These are phyloP conservation scores for Penicillium maclennaniae DNA, from an alignment of 495 filamentous ascomycete genomes.

Conservation along the genomic window DNA sequence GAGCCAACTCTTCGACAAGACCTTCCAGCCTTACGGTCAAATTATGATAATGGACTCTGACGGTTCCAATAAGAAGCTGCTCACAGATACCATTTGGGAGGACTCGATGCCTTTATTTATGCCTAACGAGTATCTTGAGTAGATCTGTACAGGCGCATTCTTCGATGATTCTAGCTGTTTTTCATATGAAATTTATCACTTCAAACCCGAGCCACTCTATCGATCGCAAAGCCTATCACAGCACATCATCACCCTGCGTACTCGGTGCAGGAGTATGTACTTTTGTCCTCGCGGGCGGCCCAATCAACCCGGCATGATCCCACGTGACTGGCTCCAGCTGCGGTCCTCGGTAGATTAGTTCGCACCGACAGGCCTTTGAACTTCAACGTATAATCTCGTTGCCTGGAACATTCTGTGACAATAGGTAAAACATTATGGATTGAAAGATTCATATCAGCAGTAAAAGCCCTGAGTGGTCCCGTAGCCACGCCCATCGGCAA, in stretches of 20 bases:
- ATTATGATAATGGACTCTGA: conserved; percentile 34
- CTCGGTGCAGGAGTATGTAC: neutral
- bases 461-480: conserved; percentile 13
- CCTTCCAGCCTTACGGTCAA: conserved; percentile 36
- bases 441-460: neutral
- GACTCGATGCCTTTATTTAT: neutral
- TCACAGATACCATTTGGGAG: neutral
- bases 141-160: neutral
- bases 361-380: conserved; percentile 3
- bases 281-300: neutral
- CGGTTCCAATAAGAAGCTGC: conserved; percentile 26
- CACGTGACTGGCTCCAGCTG: conserved; percentile 14
- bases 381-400: neutral
- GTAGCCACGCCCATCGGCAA: conserved; percentile 11
- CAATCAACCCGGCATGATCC: neutral
- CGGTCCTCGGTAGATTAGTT: conserved; percentile 2
- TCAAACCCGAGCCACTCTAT: neutral
- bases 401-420: neutral
- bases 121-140: neutral
- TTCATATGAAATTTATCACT: neutral
- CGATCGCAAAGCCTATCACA: neutral
- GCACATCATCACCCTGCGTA: neutral
- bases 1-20: conserved; percentile 29
- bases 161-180: neutral
- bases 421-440: neutral